These are phyloP conservation scores for Lichtheimia corymbifera DNA, from an alignment of 371 early-diverging fungal species.

Conservation along the genomic window DNA sequence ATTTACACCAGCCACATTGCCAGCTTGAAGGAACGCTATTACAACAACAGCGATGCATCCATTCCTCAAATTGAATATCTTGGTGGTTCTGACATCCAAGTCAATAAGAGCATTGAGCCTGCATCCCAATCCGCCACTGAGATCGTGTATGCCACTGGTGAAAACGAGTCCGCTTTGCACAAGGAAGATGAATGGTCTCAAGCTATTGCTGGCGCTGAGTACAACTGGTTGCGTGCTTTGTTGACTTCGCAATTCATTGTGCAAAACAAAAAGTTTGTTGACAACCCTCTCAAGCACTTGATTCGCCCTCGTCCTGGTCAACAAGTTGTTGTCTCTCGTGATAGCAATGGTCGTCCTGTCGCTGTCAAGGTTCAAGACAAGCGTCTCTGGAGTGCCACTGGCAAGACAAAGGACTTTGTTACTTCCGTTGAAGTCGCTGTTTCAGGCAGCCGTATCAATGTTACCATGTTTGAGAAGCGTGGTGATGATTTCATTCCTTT, in stretches of 20 bases:
- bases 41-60: conserved; percentile 59
- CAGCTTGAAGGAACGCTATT: conserved; percentile 77
- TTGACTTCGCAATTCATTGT: conserved; percentile 82
- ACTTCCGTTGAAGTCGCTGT: conserved; percentile 66
- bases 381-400: conserved; percentile 62
- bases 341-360: conserved; percentile 40
- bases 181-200: conserved; percentile 73
- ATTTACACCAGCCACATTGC: conserved; percentile 86
- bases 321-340: conserved; percentile 67
- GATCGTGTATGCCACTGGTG: conserved; percentile 59
- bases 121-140: conserved; percentile 34
- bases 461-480: conserved; percentile 75
- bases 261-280: conserved; percentile 74
- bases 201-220: conserved; percentile 67
- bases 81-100: conserved; percentile 58
- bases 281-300: conserved; percentile 80
- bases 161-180: conserved; percentile 63
- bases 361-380: conserved; percentile 65
- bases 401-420: conserved; percentile 55
- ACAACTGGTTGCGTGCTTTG: conserved; percentile 88
- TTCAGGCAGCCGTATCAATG: conserved; percentile 64
- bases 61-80: conserved; percentile 88
- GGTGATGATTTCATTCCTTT: conserved; percentile 70
- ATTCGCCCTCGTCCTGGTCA: conserved; percentile 85
- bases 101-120: conserved; percentile 17